A percentile compares a stretch with the other conserved stretches of the same genome.
Conservation (phyloP, 768 basidiomycete genomes). For the Heimioporus sp. region DNA sequence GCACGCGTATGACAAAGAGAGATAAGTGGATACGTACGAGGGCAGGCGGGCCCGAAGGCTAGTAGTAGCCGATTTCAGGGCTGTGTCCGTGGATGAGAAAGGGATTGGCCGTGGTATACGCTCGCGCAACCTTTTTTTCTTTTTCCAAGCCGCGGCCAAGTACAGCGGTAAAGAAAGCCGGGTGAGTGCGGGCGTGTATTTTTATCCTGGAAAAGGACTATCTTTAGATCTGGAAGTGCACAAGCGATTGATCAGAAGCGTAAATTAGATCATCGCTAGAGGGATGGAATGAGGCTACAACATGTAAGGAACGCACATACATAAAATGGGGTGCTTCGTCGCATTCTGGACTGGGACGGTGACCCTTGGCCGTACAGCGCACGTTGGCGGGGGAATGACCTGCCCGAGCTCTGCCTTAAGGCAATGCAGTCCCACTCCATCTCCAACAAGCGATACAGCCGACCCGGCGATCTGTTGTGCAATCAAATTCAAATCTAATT, state of each 20-base stretch:
- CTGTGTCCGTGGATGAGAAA: background rate
- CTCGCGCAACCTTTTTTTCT: too few relatives aligned
- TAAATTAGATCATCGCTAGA: background rate
- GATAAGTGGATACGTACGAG: too few relatives aligned
- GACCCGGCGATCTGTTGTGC: slow-evolving; percentile 14
- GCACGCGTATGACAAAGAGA: too few relatives aligned
- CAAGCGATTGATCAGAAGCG: background rate
- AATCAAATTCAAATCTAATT: slow-evolving; percentile 5
- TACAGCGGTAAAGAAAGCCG: background rate
- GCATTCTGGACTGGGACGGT: slow-evolving; percentile 4
- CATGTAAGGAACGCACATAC: slow-evolving; percentile 4
- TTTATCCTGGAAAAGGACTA: slow-evolving; percentile 1
- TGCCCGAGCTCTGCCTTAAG: slow-evolving; percentile 1
- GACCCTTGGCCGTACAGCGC: background rate
- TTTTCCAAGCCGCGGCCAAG: background rate
- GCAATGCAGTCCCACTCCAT: slow-evolving; percentile 11
- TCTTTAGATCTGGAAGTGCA: background rate
- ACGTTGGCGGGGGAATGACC: background rate
- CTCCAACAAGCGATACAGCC: slow-evolving; percentile 8
- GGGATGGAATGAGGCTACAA: slow-evolving; percentile 1
- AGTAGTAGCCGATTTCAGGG: too few relatives aligned
- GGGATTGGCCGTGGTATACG: background rate
- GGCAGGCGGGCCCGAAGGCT: too few relatives aligned
- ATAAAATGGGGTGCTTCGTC: slow-evolving; percentile 5
- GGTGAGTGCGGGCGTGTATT: background rate